phyloP scores from a whole-genome alignment of 1,284 basidiomycete genomes.

The Ustilago sp. region DNA sequence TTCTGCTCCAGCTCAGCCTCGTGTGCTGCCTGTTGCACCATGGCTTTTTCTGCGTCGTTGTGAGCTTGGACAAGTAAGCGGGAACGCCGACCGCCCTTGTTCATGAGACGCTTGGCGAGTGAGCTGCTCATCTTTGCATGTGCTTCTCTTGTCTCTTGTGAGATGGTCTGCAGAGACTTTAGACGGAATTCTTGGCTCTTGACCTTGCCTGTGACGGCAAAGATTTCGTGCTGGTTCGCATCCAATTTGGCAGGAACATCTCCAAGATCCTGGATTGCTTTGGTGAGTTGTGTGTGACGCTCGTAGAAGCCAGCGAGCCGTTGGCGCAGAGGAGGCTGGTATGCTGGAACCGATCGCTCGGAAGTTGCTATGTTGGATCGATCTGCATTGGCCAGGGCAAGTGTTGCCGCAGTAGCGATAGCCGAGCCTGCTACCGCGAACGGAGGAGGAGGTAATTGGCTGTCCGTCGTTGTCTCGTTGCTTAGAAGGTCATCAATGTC shows the following conservation, averaged over 20 bases:
- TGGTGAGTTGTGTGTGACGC: slow-evolving; percentile 36
- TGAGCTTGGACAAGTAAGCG: slow-evolving; percentile 23
- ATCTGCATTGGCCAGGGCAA: slow-evolving; percentile 17
- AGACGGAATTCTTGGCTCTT: slow-evolving; percentile 36
- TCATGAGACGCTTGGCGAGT: slow-evolving; percentile 43
- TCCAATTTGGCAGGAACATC: slow-evolving; percentile 38
- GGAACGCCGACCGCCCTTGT: slow-evolving; percentile 26
- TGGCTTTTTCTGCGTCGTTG: slow-evolving; percentile 24
- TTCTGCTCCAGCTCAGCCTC: slow-evolving; percentile 31
- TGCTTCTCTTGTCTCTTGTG: slow-evolving; percentile 20
- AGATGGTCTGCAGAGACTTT: slow-evolving; percentile 29
- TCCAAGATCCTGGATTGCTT: slow-evolving; percentile 25
- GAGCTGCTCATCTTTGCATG: slow-evolving; percentile 36
- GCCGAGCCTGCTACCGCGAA: slow-evolving; percentile 19
- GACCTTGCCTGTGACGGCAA: slow-evolving; percentile 38
- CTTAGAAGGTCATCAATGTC: slow-evolving; percentile 30
- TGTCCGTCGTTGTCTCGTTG: slow-evolving; percentile 3
- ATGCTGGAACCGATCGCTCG: slow-evolving; percentile 34
- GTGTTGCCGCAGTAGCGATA: slow-evolving; percentile 28
- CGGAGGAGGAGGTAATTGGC: slow-evolving; percentile 17
- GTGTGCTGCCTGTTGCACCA: slow-evolving; percentile 24
- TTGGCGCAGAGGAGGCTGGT: slow-evolving; percentile 35
- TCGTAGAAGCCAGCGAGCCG: slow-evolving; percentile 29
- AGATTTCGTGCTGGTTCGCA: slow-evolving; percentile 33
- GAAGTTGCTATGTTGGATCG: slow-evolving; percentile 14